Evolutionary conservation across 352 stramenopile genomes (phyloP).

Genomic region (Pythium utonaiense): DNA sequence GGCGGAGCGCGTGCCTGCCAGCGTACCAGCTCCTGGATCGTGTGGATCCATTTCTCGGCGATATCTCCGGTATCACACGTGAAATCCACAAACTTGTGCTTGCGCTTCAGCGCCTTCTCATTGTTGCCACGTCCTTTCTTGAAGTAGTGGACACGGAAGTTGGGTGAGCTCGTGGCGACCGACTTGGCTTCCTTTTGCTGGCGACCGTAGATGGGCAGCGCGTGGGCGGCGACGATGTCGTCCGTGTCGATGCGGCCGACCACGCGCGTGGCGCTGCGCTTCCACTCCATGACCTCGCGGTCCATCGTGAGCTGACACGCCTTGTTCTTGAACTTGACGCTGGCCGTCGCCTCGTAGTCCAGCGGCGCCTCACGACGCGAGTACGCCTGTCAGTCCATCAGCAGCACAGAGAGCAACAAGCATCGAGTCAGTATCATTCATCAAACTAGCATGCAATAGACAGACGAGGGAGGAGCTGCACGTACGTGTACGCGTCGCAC

Average conservation of each 20-base stretch:
- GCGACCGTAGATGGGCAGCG: slow-evolving; percentile 19
- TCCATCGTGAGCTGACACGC: slow-evolving; percentile 61
- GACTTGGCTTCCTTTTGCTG: slow-evolving; percentile 19
- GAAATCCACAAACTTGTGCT: slow-evolving; percentile 51
- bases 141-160: slow-evolving; percentile 76
- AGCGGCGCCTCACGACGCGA: slow-evolving; percentile 68
- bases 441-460: neutral
- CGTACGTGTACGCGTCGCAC: slow-evolving; percentile 70
- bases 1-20: slow-evolving; percentile 74
- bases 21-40: slow-evolving; percentile 78
- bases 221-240: slow-evolving; percentile 67
- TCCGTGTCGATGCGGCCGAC: slow-evolving; percentile 59
- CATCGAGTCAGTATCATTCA: neutral
- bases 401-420: no score
- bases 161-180: slow-evolving; percentile 10
- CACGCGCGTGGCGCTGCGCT: slow-evolving; percentile 29
- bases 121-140: slow-evolving; percentile 52
- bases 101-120: slow-evolving; percentile 57
- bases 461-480: neutral
- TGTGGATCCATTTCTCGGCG: slow-evolving; percentile 48
- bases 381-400: slow-evolving; percentile 40
- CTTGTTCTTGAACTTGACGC: slow-evolving; percentile 41
- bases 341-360: slow-evolving; percentile 54
- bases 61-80: slow-evolving; percentile 30
- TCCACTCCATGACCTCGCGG: slow-evolving; percentile 59